phyloP scores from a whole-genome alignment of 106 monocot genomes.

The Allium cepa region DNA sequence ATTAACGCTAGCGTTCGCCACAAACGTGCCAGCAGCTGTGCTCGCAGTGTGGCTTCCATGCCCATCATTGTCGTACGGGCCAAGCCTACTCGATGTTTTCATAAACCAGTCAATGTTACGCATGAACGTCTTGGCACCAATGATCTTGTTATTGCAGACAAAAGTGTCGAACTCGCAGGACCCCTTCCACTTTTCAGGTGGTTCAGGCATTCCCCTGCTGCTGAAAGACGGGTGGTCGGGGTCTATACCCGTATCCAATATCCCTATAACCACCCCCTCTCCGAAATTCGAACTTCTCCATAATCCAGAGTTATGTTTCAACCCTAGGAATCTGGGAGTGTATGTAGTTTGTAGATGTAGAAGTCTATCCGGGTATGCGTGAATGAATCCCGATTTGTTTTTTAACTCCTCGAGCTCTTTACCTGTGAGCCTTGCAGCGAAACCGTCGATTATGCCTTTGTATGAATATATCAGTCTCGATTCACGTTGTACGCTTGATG shows the following conservation, averaged over 20 bases:
- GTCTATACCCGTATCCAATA: slow-evolving; percentile 45
- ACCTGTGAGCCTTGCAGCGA: slow-evolving; percentile 4
- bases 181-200: slow-evolving; percentile 69
- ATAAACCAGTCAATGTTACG: too few species aligned
- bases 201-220: slow-evolving; percentile 29
- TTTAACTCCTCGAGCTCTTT: neutral
- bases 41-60: slow-evolving; percentile 34
- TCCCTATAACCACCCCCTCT: slow-evolving; percentile 37
- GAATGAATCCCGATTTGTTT: slow-evolving; percentile 9
- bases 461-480: slow-evolving; percentile 20
- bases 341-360: slow-evolving; percentile 12
- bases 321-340: slow-evolving; percentile 9
- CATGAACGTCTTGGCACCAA: slow-evolving; percentile 19
- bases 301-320: slow-evolving; percentile 1
- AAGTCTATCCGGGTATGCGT: slow-evolving; percentile 4
- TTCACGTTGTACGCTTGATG: neutral
- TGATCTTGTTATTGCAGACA: slow-evolving; percentile 69
- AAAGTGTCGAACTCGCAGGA: slow-evolving; percentile 19
- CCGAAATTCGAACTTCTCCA: slow-evolving; percentile 31
- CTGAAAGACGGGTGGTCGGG: slow-evolving; percentile 57
- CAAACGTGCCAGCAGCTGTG: slow-evolving; percentile 13
- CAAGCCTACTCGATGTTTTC: too few species aligned
- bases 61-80: slow-evolving; percentile 8
- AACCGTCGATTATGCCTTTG: neutral
- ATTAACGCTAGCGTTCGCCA: slow-evolving; percentile 9